Base-by-base conservation (phyloP, 805 yeast genomes). In the Wickerhamomyces ciferrii region DNA sequence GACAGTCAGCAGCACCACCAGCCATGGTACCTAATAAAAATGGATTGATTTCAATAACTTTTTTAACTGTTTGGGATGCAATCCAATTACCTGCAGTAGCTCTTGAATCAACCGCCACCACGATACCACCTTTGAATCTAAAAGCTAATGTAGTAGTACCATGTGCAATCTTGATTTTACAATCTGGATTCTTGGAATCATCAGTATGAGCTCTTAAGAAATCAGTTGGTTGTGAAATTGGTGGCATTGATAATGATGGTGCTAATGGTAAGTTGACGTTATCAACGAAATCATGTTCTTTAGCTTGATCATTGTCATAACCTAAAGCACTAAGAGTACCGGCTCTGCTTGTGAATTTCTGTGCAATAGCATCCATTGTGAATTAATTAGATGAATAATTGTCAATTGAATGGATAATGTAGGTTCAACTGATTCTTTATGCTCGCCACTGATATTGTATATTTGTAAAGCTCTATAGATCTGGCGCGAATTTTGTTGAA, bases 1-100 rank as follows among this genome's bases (percentile, higher is more conserved):
- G 99, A 75, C 99, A 94, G 70, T 94, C 99, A 29, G 98, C 98
- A 43, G 99, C 99, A 73, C 98, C 98, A 70, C 99, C 99, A 31
- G 99, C 99, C 97, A 94, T 83, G 19, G 99, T 94, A 54, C 99
- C 99, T 58, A 94, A 76, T 53, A 94, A 70, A 66, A 87, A 86
- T 45, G 97, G 97, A 68, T 94, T 94, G 70, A 94, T 94, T 68
- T 92, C 92, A 60, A 94, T 90, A 46, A 94, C 99, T 69, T 94
- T 94, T 69, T 92, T 92, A 53, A 94, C 99, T 3, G 97, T 90
- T 66, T 91, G 97, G 15, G 97, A 90, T 19, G 97, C 98, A 58
- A 94, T 85, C 97, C 97, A 92, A 60, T 86, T 83, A 41, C 99
- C 99, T 2, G 96, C 96, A 9, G 98, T 87, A 48, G 99, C 99